Base-by-base conservation (phyloP, 1,284 basidiomycete genomes). In the Ustilago loliicola region DNA sequence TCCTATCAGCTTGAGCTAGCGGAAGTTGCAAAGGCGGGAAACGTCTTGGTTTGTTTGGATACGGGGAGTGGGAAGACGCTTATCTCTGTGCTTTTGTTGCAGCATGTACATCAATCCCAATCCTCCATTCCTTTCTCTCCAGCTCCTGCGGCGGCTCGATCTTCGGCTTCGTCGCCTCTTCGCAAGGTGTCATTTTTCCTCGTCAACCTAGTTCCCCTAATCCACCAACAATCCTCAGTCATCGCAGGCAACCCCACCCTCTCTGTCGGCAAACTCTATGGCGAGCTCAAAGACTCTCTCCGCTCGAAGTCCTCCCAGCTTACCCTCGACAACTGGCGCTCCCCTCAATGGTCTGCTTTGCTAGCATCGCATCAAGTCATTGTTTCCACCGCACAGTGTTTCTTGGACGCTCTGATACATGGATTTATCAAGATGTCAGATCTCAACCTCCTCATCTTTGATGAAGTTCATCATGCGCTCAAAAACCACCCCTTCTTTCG, bases 31-130 rank as follows among this genome's bases (percentile, higher is more conserved):
- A 66, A 73, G 48, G 40, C 61, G 1, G 55, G 64, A 30, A 81
- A 81, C 51, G 68, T 81, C 34, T 70, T 83, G 48, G 78, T 80
- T 42, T 79, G 77, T 38, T 64, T 83, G n/a, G 75, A 77, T 32
- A 83, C 81, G 1, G 81, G 81, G n/a, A 74, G 70, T 42, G 81
- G 81, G 9, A 83, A 83, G 70, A 83, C 81, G 19, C 77, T 83
- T 62, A 74, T 83, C 48, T 72, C 80, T 25, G 81, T 77, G 13
- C 65, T 83, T 19, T 70, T 83, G 3, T 62, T 83, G 10, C 63
- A 81, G 52, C 63, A 82, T 42, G 60, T 82, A 2, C 66, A 66
- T 30, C 30, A 62, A 10, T 65, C 53, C n/a, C 27, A 19, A n/a
- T 45, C 32, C 21, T 3, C 10, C 45, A 47, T 1, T 30, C 55